Evolutionary conservation across 257 asterid species (phyloP).

Genomic region (Anisodus tanguticus): DNA sequence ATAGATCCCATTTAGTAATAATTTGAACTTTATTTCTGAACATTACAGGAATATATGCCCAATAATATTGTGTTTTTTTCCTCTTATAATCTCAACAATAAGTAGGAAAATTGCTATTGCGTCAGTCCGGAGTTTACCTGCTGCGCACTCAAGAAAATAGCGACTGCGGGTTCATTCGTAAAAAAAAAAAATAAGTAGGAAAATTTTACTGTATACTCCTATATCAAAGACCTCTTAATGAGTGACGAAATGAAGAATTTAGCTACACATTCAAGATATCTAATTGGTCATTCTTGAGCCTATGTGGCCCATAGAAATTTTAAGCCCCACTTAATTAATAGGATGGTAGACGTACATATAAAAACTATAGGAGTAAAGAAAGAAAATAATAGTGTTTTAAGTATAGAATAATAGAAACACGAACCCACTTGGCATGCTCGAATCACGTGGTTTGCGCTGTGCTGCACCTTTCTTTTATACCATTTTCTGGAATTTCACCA

Average conservation of each 20-base stretch:
- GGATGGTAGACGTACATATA: neutral
- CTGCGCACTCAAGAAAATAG: neutral
- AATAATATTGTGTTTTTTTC: neutral
- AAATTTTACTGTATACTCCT: no score
- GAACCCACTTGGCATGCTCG: slow-evolving; percentile 24
- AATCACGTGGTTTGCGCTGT: slow-evolving; percentile 66
- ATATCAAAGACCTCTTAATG: neutral
- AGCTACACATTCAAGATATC: neutral
- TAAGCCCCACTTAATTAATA: neutral
- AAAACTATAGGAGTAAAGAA: neutral
- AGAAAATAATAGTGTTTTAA: neutral
- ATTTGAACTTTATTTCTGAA: neutral
- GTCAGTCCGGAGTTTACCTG: no score
- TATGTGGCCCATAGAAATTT: neutral
- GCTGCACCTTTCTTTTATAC: slow-evolving; percentile 25
- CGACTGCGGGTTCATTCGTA: no score
- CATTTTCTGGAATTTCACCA: neutral
- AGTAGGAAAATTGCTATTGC: neutral
- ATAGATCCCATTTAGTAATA: neutral
- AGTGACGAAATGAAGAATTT: neutral
- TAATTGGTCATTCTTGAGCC: neutral
- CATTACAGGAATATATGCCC: neutral
- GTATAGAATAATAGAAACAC: neutral
- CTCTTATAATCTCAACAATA: neutral
- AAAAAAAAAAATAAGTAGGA: no score